Evolutionary conservation across 352 stramenopile genomes (phyloP), one percentile per base, ranked within the genome.

Genomic region (Globisporangium carolinianum): DNA sequence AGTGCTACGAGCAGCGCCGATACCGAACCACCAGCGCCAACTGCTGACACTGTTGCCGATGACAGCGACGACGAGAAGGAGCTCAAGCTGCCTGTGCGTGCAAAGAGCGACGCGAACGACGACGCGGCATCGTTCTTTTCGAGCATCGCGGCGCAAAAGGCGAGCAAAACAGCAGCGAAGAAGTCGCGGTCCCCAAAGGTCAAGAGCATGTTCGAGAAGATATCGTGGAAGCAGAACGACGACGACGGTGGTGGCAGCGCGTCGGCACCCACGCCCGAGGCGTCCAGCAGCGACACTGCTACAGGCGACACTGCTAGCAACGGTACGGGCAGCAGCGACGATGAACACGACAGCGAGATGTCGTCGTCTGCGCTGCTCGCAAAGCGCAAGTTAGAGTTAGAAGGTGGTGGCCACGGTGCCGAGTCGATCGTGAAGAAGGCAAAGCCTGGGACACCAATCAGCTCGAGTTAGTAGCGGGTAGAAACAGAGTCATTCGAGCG

Each of bases 151-250:
- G 57, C 79, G 18, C 58, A 75, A 47, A 89, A 83, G 54, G 57
- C 71, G 43, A 73, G 68, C 11, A 75, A 72, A 47, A 57, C 45
- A 35, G 45, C n/a, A 3, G 60, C 53, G 35, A 75, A 67, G 58
- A 76, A 73, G 35, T 54, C 50, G 48, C 58, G 61, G 47, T 89
- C 76, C 15, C 79, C 79, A 4, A 74, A 87, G 47, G 76, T 81
- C 51, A 91, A 91, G 65, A 84, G 68, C 59, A 83, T 91, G 67
- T 89, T 91, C 57, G 69, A 88, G 68, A 83, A 85, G 51, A 88
- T 89, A 51, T 83, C 81, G 24, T 88, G 79, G 79, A 86, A 86
- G 45, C 66, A 72, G 7, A 55, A 41, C 24, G 59, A 51, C 37
- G 62, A 69, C 50, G 24, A 32, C 24, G 24, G 24, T 32, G 24